These are phyloP conservation scores for Acacia confusa DNA, from an alignment of 306 rosid genomes.

Conservation along the genomic window DNA sequence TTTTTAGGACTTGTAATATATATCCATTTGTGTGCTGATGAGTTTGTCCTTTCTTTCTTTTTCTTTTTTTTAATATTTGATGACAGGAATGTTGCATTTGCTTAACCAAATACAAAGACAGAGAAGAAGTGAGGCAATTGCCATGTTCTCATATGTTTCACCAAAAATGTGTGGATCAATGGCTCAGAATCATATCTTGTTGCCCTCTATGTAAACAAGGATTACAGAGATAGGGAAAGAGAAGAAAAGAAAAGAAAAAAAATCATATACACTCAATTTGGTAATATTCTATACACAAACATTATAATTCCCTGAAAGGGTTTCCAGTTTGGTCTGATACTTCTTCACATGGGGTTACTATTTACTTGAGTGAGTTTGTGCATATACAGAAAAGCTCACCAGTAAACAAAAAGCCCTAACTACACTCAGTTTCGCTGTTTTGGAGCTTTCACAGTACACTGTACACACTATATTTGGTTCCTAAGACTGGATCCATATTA, in stretches of 20 bases:
- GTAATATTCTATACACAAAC: not conserved
- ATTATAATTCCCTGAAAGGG: not conserved
- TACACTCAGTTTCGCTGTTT: not conserved
- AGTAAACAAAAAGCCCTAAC: constrained; percentile 49
- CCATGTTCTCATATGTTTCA: constrained; percentile 87
- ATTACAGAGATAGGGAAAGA: constrained; percentile 49
- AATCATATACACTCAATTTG: not conserved
- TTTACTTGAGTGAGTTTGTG: constrained; percentile 77
- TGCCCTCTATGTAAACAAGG: constrained; percentile 98
- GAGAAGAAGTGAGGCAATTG: constrained; percentile 81
- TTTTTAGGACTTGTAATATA: not conserved
- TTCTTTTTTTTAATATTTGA: not conserved
- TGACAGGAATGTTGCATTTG: constrained; percentile 94
- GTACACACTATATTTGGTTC: not conserved
- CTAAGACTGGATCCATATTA: constrained; percentile 22
- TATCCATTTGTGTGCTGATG: not conserved
- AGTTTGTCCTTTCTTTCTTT: constrained; percentile 14
- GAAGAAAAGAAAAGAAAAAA: not conserved
- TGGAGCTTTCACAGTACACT: not conserved
- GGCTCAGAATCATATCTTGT: constrained; percentile 77
- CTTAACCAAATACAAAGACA: constrained; percentile 73
- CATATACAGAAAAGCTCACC: constrained; percentile 69
- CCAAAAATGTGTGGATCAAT: constrained; percentile 89
- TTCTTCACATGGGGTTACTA: constrained; percentile 31
- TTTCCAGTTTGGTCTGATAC: constrained; percentile 29